Base-by-base conservation (phyloP, 2,329 filamentous ascomycete species). In the Pyrenochaeta sp. region DNA sequence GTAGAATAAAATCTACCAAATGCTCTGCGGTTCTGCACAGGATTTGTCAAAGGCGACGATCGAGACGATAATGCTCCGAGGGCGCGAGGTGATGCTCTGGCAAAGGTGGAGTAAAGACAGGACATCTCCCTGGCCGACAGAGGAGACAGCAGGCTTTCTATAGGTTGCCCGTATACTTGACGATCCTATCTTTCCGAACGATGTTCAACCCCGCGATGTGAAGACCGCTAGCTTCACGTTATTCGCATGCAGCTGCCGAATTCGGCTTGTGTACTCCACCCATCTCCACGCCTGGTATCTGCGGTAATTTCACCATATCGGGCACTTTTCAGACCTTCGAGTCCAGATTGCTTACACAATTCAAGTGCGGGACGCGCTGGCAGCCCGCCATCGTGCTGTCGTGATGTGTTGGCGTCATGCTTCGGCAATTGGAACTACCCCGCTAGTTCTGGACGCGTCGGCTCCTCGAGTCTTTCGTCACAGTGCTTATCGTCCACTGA, bases 231-330 rank as follows among this genome's bases (percentile, higher is more conserved):
- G 52, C 56, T 55, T n/a, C n/a, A n/a, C n/a, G n/a, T n/a, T 48
- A 44, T 51, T 51, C 65, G 66, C 60, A 54, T 67, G 49, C 51
- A 64, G 61, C 56, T 72, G 58, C 67, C 67, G 44, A 14, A 61
- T 68, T 58, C 30, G 36, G 64, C 52, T 32, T n/a, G 45, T 40
- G 42, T 44, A 55, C 57, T 52, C 56, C 60, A 49, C 54, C 30
- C 39, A 11, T 40, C 6, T 47, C 54, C 47, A 63, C 54, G 37
- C 54, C 55, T 50, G 52, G 54, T 46, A 21, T n/a, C 20, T 39
- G n/a, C 23, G 27, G 33, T 29, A n/a, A 18, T 11, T 41, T 39
- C 15, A 45, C 33, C 35, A 30, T 35, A 41, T 46, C 32, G 14
- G 20, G 10, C 10, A 29, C 27, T 20, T 46, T 48, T 45, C 41